Evolutionary conservation across 768 basidiomycete species (phyloP).

Genomic region (Russula ochroleuca): DNA sequence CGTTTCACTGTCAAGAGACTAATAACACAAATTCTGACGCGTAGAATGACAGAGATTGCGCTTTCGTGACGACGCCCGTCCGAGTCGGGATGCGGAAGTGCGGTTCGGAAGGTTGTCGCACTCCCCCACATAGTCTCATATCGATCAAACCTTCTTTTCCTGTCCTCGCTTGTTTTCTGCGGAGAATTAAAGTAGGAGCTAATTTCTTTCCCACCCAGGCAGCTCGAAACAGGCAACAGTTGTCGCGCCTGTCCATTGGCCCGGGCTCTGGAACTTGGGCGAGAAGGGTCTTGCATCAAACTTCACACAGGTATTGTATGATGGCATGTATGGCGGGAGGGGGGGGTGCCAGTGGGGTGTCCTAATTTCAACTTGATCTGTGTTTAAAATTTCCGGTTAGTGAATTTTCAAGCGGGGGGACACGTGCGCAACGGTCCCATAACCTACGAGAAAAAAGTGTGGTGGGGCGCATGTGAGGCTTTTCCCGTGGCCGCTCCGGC

Average conservation of each 20-base stretch:
- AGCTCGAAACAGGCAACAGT: constrained; percentile 17
- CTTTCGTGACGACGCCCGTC: constrained; percentile 4
- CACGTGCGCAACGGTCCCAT: constrained; percentile 13
- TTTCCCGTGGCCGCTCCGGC: constrained; percentile 12
- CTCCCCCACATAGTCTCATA: constrained; percentile 16
- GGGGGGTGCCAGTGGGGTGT: no score
- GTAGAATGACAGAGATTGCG: neutral
- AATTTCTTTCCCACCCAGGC: neutral
- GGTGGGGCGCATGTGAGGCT: neutral
- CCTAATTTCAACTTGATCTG: constrained; percentile 9
- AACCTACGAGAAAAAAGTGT: neutral
- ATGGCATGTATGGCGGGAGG: neutral
- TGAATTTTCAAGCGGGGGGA: constrained; percentile 9
- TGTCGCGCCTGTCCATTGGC: constrained; percentile 1
- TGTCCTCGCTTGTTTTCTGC: constrained; percentile 13
- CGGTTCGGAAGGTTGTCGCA: neutral
- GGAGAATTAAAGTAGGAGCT: constrained; percentile 18
- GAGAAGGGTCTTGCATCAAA: neutral
- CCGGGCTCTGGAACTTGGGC: constrained; percentile 15
- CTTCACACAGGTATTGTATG: constrained; percentile 3
- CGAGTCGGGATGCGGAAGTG: neutral
- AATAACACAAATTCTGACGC: neutral
- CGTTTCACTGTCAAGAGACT: constrained; percentile 5
- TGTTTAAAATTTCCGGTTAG: constrained; percentile 8
- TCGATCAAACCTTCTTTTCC: constrained; percentile 25